Evolutionary conservation across 371 early-diverging fungal species (phyloP).

Genomic region (Mucor racemosus): DNA sequence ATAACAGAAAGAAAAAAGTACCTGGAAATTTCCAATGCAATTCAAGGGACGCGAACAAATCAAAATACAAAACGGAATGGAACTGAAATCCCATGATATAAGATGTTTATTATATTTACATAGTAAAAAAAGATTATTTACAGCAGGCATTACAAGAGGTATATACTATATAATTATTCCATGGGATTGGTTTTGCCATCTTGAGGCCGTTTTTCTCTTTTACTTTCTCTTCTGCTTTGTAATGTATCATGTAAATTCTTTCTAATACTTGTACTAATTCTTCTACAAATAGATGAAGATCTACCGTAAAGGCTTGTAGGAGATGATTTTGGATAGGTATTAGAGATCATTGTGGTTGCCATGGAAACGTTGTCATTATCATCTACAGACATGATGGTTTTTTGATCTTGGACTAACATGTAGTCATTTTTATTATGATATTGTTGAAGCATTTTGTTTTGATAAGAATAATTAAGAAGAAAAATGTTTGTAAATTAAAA

Average conservation of each 20-base stretch:
- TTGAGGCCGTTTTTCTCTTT: constrained; percentile 41
- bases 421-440: constrained; percentile 17
- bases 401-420: constrained; percentile 20
- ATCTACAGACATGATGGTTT: background rate
- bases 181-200: constrained; percentile 51
- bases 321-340: background rate
- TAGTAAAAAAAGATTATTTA: background rate
- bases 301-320: background rate
- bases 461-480: constrained; percentile 2
- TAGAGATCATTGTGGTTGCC: constrained; percentile 6
- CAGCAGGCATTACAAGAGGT: background rate
- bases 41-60: constrained; percentile 2
- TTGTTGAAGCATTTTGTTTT: constrained; percentile 3
- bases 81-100: background rate
- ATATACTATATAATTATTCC: constrained; percentile 23
- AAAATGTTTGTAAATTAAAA: background rate
- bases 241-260: constrained; percentile 18
- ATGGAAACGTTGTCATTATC: constrained; percentile 4
- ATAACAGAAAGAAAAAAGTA: too few species aligned
- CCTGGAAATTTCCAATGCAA: too few species aligned
- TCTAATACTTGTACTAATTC: constrained; percentile 21
- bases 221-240: constrained; percentile 16
- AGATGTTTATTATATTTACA: background rate
- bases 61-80: background rate
- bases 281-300: constrained; percentile 19